Percentiles rank a stretch among this genome's conserved stretches.
These are phyloP conservation scores for Powellomyces hirtus DNA, from an alignment of 192 early-diverging fungal species.

Conservation along the genomic window DNA sequence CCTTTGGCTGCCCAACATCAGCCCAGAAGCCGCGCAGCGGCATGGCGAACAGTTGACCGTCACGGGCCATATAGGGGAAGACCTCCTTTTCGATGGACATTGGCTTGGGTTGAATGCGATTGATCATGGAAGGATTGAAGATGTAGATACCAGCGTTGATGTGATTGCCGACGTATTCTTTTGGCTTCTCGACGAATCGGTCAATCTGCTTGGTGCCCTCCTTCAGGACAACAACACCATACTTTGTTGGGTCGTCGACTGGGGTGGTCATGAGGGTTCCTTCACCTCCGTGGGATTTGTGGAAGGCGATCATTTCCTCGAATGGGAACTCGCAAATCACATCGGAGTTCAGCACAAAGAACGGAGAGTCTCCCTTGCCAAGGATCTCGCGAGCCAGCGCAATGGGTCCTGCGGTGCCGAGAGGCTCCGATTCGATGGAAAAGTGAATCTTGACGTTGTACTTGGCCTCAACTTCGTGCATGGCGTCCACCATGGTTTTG, in stretches of 20 bases:
- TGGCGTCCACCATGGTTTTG: conserved; percentile 91
- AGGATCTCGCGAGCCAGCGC: conserved; percentile 93
- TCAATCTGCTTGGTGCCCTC: conserved; percentile 72
- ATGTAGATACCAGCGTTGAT: conserved; percentile 99
- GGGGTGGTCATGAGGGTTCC: conserved; percentile 96
- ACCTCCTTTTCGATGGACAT: conserved; percentile 98
- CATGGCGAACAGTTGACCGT: conserved; percentile 86
- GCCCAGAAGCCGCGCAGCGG: conserved; percentile 98
- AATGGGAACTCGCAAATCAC: conserved; percentile 99
- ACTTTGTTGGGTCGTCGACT: conserved; percentile 98
- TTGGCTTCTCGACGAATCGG: conserved; percentile 97
- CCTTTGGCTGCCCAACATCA: conserved; percentile 99
- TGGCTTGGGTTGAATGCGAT: conserved; percentile 86
- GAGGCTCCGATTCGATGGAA: conserved; percentile 94
- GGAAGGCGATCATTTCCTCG: conserved; percentile 84
- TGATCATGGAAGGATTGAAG: conserved; percentile 85
- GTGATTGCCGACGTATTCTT: conserved; percentile 92
- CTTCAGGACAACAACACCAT: conserved; percentile 94
- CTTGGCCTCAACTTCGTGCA: conserved; percentile 89
- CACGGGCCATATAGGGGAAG: conserved; percentile 90
- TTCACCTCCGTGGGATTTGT: conserved; percentile 84
- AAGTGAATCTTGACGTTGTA: conserved; percentile 94
- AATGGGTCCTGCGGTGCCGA: conserved; percentile 92
- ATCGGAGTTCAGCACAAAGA: conserved; percentile 99
- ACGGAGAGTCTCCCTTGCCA: conserved; percentile 81